A percentile compares a stretch with the other conserved stretches of the same genome.
These are phyloP conservation scores for Atractiella rhizophila DNA, from an alignment of 768 basidiomycete genomes.

Conservation along the genomic window DNA sequence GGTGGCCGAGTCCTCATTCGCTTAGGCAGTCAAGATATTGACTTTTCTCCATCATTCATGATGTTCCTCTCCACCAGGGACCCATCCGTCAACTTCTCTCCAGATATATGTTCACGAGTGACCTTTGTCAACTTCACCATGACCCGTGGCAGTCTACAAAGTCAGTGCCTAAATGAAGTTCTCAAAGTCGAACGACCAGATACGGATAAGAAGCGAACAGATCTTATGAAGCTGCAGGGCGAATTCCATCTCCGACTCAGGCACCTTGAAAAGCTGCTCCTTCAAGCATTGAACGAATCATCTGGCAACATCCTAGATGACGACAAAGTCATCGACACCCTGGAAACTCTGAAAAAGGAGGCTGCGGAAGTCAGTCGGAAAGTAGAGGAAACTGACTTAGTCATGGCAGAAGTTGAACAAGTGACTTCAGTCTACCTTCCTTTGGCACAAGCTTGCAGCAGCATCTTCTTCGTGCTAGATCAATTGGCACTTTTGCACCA, in stretches of 20 bases:
- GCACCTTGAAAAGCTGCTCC: slow-evolving; percentile 68
- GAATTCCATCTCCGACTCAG: slow-evolving; percentile 83
- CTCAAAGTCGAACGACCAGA: slow-evolving; percentile 92
- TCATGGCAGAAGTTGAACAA: slow-evolving; percentile 88
- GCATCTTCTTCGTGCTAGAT: slow-evolving; percentile 88
- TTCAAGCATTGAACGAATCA: slow-evolving; percentile 90
- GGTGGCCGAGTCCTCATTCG: slow-evolving; percentile 94
- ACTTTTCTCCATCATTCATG: slow-evolving; percentile 97
- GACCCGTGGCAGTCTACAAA: slow-evolving; percentile 94
- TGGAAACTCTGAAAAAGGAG: slow-evolving; percentile 85
- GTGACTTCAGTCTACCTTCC: slow-evolving; percentile 87
- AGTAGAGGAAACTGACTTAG: slow-evolving; percentile 81
- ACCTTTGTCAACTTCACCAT: slow-evolving; percentile 28
- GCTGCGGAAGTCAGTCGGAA: slow-evolving; percentile 87
- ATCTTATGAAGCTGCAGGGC: slow-evolving; percentile 92
- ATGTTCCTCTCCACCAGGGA: slow-evolving; percentile 97
- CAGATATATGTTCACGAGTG: slow-evolving; percentile 80
- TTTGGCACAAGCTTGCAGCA: slow-evolving; percentile 81
- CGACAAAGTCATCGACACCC: slow-evolving; percentile 87
- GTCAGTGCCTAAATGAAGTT: slow-evolving; percentile 89
- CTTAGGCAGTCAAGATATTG: slow-evolving; percentile 89
- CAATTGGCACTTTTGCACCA: slow-evolving; percentile 81
- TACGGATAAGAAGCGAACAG: slow-evolving; percentile 79
- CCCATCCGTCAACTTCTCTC: slow-evolving; percentile 89
- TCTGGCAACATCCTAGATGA: slow-evolving; percentile 92